Conservation (phyloP, 1,139 yeast genomes). For the Yamadazyma friedrichii region DNA sequence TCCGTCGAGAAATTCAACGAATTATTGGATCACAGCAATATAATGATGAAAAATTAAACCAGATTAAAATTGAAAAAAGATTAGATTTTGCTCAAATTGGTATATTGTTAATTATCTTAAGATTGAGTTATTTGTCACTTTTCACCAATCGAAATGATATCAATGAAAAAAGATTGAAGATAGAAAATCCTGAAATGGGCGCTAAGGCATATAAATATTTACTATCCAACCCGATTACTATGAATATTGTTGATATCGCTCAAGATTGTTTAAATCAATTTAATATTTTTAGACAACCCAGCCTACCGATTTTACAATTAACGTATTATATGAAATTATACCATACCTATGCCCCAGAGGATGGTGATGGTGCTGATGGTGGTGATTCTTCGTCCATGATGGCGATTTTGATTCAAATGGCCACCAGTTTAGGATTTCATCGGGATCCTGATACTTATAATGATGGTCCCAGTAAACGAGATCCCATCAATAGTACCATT, state of each 20-base stretch:
- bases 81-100: conserved; percentile 37
- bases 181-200: conserved; percentile 21
- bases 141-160: conserved; percentile 31
- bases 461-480: conserved; percentile 6
- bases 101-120: conserved; percentile 25
- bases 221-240: conserved; percentile 46
- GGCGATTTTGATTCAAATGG: conserved; percentile 41
- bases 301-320: conserved; percentile 51
- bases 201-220: conserved; percentile 40
- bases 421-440: conserved; percentile 46
- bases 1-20: conserved; percentile 18
- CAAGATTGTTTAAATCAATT: conserved; percentile 54
- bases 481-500: conserved; percentile 33
- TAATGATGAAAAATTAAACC: conserved; percentile 20
- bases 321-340: conserved; percentile 37
- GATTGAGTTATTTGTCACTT: conserved; percentile 32
- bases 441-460: conserved; percentile 36
- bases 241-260: conserved; percentile 47
- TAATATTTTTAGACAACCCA: conserved; percentile 45
- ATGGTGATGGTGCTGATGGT: conserved; percentile 49
- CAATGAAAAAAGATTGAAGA: conserved; percentile 25
- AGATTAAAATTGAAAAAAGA: conserved; percentile 26
- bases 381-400: conserved; percentile 40
- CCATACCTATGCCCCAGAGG: conserved; percentile 48
- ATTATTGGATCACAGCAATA: conserved; percentile 28